These are phyloP conservation scores for Nicotiana otophora DNA, from an alignment of 257 asterid genomes.

Conservation along the genomic window DNA sequence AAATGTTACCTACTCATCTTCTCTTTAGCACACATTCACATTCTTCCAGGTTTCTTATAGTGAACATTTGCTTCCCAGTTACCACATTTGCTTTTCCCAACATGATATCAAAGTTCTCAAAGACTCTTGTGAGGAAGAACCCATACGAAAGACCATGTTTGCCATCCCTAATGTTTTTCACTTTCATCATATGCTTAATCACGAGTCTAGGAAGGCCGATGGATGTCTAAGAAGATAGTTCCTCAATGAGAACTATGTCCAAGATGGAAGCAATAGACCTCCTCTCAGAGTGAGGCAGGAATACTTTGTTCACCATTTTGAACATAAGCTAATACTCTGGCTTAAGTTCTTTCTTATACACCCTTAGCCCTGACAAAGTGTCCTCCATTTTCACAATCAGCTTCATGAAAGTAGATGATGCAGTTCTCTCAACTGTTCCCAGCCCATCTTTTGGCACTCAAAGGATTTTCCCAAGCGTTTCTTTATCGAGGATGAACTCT, in stretches of 20 bases:
- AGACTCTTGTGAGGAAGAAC: too few species aligned
- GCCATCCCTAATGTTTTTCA: too few species aligned
- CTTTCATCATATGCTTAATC: neutral
- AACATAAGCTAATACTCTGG: neutral
- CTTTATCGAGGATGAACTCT: too few species aligned
- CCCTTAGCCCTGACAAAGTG: neutral
- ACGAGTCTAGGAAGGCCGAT: neutral
- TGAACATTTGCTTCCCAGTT: too few species aligned
- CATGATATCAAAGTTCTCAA: too few species aligned
- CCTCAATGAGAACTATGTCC: neutral
- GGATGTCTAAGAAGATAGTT: neutral
- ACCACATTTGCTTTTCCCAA: too few species aligned
- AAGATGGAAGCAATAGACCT: neutral
- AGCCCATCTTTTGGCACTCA: neutral
- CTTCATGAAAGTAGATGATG: accelerated
- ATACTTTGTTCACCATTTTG: neutral
- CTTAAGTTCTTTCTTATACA: neutral
- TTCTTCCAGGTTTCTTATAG: too few species aligned
- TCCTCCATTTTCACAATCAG: too few species aligned
- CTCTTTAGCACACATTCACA: too few species aligned
- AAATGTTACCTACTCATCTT: too few species aligned
- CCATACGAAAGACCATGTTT: too few species aligned
- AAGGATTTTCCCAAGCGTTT: too few species aligned
- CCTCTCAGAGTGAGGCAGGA: neutral
- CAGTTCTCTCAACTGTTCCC: neutral